A percentile compares a stretch with the other conserved stretches of the same genome.
phyloP scores from a whole-genome alignment of 768 basidiomycete species.

The Gyrodon lividus region DNA sequence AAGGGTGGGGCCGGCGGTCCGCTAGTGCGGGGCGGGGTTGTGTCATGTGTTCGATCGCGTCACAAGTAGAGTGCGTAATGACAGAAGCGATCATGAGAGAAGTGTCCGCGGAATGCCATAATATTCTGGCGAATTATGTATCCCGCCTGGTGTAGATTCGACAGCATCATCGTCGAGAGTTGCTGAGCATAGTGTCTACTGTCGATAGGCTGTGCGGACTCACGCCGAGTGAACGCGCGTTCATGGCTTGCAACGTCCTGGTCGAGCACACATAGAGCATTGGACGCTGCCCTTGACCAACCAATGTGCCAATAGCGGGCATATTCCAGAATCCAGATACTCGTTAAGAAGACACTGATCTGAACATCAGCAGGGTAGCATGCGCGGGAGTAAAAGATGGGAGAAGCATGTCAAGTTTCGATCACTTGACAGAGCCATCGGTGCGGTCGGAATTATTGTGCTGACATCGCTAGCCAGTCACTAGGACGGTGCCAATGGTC shows the following conservation, averaged over 20 bases:
- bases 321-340: neutral
- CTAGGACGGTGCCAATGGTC: neutral
- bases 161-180: too few species aligned
- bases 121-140: neutral
- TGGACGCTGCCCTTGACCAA: conserved; percentile 12
- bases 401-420: neutral
- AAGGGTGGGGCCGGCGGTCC: conserved; percentile 8
- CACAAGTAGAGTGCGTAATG: neutral
- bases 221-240: neutral
- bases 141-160: neutral
- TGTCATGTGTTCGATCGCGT: conserved; percentile 6
- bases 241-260: neutral
- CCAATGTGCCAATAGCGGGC: neutral
- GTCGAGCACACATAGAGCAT: neutral
- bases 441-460: neutral
- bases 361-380: conserved; percentile 14
- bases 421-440: conserved; percentile 7
- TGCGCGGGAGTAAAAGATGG: conserved; percentile 14
- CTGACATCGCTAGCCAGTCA: neutral
- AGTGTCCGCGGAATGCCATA: conserved; percentile 13
- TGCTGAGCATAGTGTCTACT: neutral
- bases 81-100: neutral
- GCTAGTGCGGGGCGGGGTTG: conserved; percentile 4
- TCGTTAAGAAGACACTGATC: conserved; percentile 13
- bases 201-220: too few species aligned